A percentile compares a stretch with the other conserved stretches of the same genome.
Conservation (phyloP, 1,139 yeast genomes). For the Protomyces pachydermus region DNA sequence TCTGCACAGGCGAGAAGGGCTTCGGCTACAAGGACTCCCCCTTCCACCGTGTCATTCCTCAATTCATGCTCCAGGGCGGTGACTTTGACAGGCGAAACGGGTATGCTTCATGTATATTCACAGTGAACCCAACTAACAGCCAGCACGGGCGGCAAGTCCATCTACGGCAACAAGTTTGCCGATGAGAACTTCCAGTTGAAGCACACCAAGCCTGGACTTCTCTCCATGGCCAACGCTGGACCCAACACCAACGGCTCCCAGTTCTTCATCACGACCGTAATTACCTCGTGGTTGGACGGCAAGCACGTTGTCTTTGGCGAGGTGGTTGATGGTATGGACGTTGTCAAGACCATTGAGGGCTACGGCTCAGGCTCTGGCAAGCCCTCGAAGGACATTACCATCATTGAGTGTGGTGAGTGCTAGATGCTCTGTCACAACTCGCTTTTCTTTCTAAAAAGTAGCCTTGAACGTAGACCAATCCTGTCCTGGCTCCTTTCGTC, state of each 20-base stretch:
- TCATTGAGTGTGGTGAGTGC: constrained; percentile 66
- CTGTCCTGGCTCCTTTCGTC: background rate
- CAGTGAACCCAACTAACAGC: constrained; percentile 48
- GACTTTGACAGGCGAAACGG: constrained; percentile 43
- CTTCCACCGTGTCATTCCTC: constrained; percentile 97
- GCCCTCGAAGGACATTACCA: constrained; percentile 69
- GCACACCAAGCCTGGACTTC: constrained; percentile 89
- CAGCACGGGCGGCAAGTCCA: constrained; percentile 96
- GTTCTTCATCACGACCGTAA: constrained; percentile 96
- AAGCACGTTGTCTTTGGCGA: constrained; percentile 99
- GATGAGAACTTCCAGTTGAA: constrained; percentile 87
- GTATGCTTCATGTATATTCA: background rate
- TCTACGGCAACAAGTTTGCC: constrained; percentile 91
- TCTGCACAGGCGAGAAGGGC: constrained; percentile 96
- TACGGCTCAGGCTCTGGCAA: constrained; percentile 81
- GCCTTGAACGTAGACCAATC: background rate
- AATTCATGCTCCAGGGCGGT: constrained; percentile 98
- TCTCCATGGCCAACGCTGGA: constrained; percentile 99
- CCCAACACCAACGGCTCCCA: constrained; percentile 99
- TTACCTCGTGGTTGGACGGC: constrained; percentile 96
- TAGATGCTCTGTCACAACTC: background rate
- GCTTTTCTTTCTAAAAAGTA: background rate
- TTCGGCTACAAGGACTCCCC: constrained; percentile 85
- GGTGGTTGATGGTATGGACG: constrained; percentile 82
- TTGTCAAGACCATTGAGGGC: constrained; percentile 86